These are phyloP conservation scores for Salvia splendens DNA, from an alignment of 257 asterid species.

Conservation along the genomic window DNA sequence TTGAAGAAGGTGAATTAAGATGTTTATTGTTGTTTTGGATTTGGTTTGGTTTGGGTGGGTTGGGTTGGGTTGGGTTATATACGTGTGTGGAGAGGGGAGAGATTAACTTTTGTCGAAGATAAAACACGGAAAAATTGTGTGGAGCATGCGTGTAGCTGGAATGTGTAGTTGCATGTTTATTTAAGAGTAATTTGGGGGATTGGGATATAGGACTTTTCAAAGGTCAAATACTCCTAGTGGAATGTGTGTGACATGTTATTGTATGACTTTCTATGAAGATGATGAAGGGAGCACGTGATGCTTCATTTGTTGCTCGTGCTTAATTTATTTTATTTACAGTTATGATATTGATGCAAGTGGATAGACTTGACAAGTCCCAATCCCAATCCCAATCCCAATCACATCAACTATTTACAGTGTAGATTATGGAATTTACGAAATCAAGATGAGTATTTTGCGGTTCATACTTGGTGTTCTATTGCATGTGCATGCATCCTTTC, in stretches of 20 bases:
- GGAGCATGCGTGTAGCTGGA: conserved; percentile 2
- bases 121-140: conserved; percentile 52
- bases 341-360: not conserved
- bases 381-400: not conserved
- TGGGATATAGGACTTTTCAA: conserved; percentile 34
- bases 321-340: not conserved
- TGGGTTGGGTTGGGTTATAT: conserved; percentile 11
- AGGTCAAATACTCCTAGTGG: conserved; percentile 11
- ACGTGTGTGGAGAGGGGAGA: conserved; percentile 25
- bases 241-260: conserved; percentile 6
- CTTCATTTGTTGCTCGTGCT: conserved; percentile 13
- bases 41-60: not conserved
- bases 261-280: conserved; percentile 10
- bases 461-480: no score
- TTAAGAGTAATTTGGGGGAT: not conserved
- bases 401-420: not conserved
- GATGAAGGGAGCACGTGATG: not conserved
- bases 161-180: not conserved
- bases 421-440: no score
- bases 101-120: conserved; percentile 39
- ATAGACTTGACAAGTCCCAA: not conserved
- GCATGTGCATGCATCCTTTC: no score
- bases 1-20: not conserved
- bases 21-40: conserved; percentile 17
- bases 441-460: no score